Evolutionary conservation across 78 protist species (phyloP), one percentile per base, ranked within the genome.

Genomic region (Dictyostelium discoideum): DNA sequence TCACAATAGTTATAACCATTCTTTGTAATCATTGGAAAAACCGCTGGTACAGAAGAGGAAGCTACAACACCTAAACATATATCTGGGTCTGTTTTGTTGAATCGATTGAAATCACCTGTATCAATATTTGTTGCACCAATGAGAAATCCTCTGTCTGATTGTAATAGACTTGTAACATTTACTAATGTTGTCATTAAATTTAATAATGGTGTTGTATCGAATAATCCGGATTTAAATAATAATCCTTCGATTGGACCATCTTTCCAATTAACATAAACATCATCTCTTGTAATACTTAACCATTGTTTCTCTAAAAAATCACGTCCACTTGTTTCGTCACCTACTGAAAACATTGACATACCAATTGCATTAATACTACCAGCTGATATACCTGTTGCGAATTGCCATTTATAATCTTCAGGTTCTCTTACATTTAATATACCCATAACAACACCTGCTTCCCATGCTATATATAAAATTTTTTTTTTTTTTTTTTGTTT

Each of bases 281-380:
- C 24, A 5, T 78, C 63, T 44, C 40, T 82, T 14, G 63, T 69
- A 8, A 90, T 69, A 0, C 7, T 24, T n/a, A 67, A 37, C 94
- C 94, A 90, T 42, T 82, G 80, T 6, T 46, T 29, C 20, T 46
- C 40, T 24, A 90, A 37, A 14, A 90, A 90, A 8, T 90, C 87
- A 3, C 20, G 8, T 32, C 84, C 94, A 46, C 48, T 60, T 3
- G 2, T 5, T 73, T 80, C 87, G 72, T 90, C 42, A 37, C 87
- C 94, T 39, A 90, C 83, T 48, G 8, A 26, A 72, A 26, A 90
- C 94, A 90, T 90, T 48, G 84, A 67, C 22, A 82, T 69, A 26
- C 57, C 87, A 29, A 87, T 87, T 40, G 94, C 94, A 90, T 90
- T 90, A 13, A 90, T 90, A 14, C 84, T n/a, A 50, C 94, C 94